These are phyloP conservation scores for Pneumocystis murina DNA, from an alignment of 1,139 yeast species.

Conservation along the genomic window DNA sequence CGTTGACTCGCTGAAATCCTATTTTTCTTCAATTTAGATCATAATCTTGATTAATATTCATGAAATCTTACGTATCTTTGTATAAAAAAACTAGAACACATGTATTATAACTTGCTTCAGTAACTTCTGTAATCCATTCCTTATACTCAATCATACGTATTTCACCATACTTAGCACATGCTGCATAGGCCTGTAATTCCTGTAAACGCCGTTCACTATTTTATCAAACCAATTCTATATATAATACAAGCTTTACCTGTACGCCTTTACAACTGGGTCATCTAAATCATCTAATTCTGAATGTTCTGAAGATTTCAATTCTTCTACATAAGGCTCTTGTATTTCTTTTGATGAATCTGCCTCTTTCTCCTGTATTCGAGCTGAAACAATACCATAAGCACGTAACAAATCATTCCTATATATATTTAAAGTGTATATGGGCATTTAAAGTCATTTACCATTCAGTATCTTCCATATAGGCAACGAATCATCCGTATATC, in stretches of 20 bases:
- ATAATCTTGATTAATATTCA: neutral
- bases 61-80: slow-evolving; percentile 6
- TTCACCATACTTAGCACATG: slow-evolving; percentile 55
- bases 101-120: slow-evolving; percentile 48
- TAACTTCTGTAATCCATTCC: slow-evolving; percentile 74
- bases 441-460: slow-evolving; percentile 34
- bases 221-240: no score
- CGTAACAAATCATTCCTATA: slow-evolving; percentile 64
- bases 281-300: no score
- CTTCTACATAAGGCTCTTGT: slow-evolving; percentile 51
- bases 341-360: slow-evolving; percentile 69
- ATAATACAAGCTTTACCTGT: no score
- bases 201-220: slow-evolving; percentile 40
- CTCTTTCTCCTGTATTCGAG: slow-evolving; percentile 71
- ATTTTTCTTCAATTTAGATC: neutral
- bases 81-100: slow-evolving; percentile 64
- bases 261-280: no score
- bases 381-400: slow-evolving; percentile 81
- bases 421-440: neutral
- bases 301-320: no score
- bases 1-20: slow-evolving; percentile 11
- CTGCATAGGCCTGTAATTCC: slow-evolving; percentile 49
- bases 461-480: slow-evolving; percentile 68
- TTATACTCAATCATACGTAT: slow-evolving; percentile 69
- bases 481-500: neutral